Evolutionary conservation across 352 stramenopile genomes (phyloP).

Genomic region (Pythium guiyangense): DNA sequence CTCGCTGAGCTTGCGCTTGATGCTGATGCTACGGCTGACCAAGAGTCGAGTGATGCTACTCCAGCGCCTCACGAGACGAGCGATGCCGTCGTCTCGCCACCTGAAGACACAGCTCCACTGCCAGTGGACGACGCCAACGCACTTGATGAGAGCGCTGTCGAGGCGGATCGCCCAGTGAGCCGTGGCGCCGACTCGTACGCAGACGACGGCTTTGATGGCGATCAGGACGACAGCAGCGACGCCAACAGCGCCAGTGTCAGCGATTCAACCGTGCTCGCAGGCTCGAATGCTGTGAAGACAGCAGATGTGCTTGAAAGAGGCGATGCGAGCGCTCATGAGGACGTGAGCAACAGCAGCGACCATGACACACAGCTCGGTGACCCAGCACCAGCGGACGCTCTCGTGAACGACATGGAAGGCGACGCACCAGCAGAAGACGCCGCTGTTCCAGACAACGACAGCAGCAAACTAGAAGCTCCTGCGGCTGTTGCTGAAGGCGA

Average conservation of each 20-base stretch:
- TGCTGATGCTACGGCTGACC: background rate
- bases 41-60: background rate
- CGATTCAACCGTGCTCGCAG: background rate
- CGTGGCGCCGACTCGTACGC: constrained; percentile 11
- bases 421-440: no score
- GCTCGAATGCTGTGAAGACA: no score
- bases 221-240: background rate
- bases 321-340: no score
- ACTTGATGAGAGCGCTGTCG: background rate
- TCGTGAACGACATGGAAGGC: no score
- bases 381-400: no score
- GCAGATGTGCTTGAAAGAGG: no score
- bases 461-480: no score
- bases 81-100: background rate
- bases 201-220: constrained; percentile 12
- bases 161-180: constrained; percentile 7
- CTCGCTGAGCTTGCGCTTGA: background rate
- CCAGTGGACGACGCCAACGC: background rate
- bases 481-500: no score
- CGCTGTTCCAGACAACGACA: no score
- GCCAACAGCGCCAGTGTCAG: background rate
- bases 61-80: background rate
- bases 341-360: no score
- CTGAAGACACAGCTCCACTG: background rate
- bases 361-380: no score